phyloP scores from a whole-genome alignment of 2,329 filamentous ascomycete species.

The Colletotrichum sp. region DNA sequence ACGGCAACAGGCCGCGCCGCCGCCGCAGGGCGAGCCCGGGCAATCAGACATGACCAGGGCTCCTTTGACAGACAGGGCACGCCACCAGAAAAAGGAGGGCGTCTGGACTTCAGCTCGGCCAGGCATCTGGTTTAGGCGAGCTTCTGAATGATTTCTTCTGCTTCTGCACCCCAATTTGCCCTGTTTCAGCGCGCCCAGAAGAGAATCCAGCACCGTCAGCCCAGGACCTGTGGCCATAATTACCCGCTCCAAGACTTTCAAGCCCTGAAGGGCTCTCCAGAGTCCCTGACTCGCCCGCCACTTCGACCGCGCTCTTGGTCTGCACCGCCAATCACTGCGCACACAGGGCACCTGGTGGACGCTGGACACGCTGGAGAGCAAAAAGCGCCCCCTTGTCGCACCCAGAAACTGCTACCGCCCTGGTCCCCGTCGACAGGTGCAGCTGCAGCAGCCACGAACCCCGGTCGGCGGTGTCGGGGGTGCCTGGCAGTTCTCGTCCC shows the following conservation, averaged over 20 bases:
- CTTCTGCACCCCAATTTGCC: background rate
- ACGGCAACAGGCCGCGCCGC: background rate
- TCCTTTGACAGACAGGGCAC: background rate
- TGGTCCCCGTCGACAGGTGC: background rate
- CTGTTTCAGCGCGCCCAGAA: conserved; percentile 10
- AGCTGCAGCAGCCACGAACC: background rate
- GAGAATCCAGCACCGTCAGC: background rate
- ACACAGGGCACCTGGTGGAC: background rate
- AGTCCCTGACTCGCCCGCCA: conserved; percentile 4
- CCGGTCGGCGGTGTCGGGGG: background rate
- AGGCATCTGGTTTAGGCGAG: background rate
- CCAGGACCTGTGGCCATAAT: background rate
- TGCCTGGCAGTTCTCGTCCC: background rate
- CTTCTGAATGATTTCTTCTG: background rate
- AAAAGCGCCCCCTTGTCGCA: background rate
- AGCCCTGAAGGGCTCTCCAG: background rate
- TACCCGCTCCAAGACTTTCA: background rate
- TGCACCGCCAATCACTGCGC: background rate
- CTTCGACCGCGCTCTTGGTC: background rate
- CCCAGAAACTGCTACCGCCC: background rate
- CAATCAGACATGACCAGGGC: background rate
- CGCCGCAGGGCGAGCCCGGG: background rate
- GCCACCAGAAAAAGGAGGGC: background rate
- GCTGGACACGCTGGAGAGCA: background rate
- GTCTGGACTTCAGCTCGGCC: background rate